Conservation (phyloP, 257 asterid genomes). For the Solanum stenotomum region DNA sequence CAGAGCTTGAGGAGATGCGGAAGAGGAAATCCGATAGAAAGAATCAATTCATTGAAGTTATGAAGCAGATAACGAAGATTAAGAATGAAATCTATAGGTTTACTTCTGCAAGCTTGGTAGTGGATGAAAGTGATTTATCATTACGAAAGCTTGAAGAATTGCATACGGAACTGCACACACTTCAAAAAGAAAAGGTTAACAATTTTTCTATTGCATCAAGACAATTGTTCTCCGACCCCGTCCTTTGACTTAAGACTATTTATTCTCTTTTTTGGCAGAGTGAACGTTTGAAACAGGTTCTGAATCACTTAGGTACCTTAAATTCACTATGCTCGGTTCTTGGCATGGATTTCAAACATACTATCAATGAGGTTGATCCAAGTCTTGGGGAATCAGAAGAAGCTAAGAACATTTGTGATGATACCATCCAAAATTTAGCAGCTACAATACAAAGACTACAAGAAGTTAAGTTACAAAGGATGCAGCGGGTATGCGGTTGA, state of each 20-base stretch:
- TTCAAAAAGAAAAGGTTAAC: slow-evolving; percentile 77
- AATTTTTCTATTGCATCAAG: neutral
- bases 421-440: slow-evolving; percentile 57
- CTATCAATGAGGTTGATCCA: slow-evolving; percentile 65
- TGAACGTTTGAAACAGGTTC: slow-evolving; percentile 73
- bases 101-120: slow-evolving; percentile 16
- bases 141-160: slow-evolving; percentile 77
- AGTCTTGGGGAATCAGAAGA: slow-evolving; percentile 67
- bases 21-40: slow-evolving; percentile 69
- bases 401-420: slow-evolving; percentile 50
- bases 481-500: slow-evolving; percentile 61
- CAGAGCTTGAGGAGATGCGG: slow-evolving; percentile 84
- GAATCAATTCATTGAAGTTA: slow-evolving; percentile 55
- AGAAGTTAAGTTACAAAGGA: slow-evolving; percentile 67
- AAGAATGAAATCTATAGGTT: slow-evolving; percentile 53
- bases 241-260: neutral
- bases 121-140: slow-evolving; percentile 77
- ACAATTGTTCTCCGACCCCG: neutral
- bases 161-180: slow-evolving; percentile 65
- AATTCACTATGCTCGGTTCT: slow-evolving; percentile 80
- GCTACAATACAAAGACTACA: slow-evolving; percentile 51
- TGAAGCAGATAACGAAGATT: slow-evolving; percentile 55
- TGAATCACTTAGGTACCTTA: slow-evolving; percentile 52
- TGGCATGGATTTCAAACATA: slow-evolving; percentile 73
- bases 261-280: slow-evolving; percentile 33